Evolutionary conservation across 495 filamentous ascomycete species (phyloP), one percentile per base, ranked within the genome.

Genomic region (Schizothecium vesticola): DNA sequence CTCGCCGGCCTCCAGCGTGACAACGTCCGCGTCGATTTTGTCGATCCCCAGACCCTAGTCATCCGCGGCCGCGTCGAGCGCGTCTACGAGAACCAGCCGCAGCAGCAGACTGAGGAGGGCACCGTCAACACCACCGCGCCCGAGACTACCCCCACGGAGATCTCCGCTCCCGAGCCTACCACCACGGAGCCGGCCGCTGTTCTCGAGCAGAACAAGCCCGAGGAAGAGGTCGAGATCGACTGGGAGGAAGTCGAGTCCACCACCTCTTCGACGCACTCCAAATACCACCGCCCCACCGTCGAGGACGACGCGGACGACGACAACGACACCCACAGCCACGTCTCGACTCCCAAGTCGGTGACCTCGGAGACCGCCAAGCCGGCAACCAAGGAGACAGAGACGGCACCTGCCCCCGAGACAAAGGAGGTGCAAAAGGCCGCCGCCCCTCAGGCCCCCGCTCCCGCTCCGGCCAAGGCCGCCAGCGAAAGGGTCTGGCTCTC

Each of bases 11-110:
- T 93, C 65, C 86, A 91, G 62, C 90, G 92, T 72, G 86, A 89
- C 69, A 84, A 95, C 73, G 78, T 97, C 70, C 81, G 87, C 62
- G 90, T 97, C 73, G 92, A 96, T 76, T 96, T 96, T 85, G 87
- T 86, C 59, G 93, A 97, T 76, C 78, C 83, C 8, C 83, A 90
- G 63, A 96, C 91, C 7, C 80, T 97, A 3, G 83, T 87, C 55
- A 85, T 97, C 76, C 84, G 83, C 66, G 94, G 93, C 43, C 86
- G 79, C 62, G 83, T 84, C n/a, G 89, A 92, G 72, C 85, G 85
- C 67, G 77, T 78, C 51, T 85, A 86, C 78, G 64, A 59, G 26
- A 33, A 9, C 64, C 56, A 58, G 23, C 51, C 51, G 10, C 3
- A 43, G 4, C 36, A 19, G 43, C 43, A 64, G 43, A 13, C 60